phyloP scores from a whole-genome alignment of 768 basidiomycete species.

The Russula ochroleuca region DNA sequence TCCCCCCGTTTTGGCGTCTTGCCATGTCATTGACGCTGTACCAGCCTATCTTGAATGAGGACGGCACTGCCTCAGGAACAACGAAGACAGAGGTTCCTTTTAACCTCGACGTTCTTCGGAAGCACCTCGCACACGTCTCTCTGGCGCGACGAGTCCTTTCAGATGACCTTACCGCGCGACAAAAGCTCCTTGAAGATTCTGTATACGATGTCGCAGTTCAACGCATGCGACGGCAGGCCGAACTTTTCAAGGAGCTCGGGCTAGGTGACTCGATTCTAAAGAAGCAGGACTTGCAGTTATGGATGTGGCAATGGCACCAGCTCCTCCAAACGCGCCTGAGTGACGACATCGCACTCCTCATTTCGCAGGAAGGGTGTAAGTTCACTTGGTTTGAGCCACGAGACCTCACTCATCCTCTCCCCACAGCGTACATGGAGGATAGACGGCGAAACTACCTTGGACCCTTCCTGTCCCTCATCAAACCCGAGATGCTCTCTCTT shows the following conservation, averaged over 20 bases:
- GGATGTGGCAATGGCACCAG: conserved; percentile 87
- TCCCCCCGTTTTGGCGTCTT: conserved; percentile 5
- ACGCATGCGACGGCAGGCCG: conserved; percentile 60
- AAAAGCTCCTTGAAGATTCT: conserved; percentile 78
- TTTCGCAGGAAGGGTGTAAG: conserved; percentile 35
- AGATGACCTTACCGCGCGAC: conserved; percentile 66
- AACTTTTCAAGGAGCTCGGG: conserved; percentile 55
- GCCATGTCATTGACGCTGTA: background rate
- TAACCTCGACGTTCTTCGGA: conserved; percentile 67
- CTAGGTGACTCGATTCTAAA: conserved; percentile 45
- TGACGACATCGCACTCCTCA: conserved; percentile 48
- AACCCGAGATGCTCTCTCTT: conserved; percentile 74
- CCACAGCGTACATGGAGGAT: background rate
- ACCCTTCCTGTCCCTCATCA: conserved; percentile 73
- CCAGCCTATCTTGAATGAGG: conserved; percentile 22
- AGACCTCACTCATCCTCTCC: background rate
- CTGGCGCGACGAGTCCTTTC: conserved; percentile 60
- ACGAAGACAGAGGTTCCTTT: conserved; percentile 50
- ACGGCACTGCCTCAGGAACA: conserved; percentile 28
- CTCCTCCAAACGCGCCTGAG: conserved; percentile 50
- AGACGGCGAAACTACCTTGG: conserved; percentile 36
- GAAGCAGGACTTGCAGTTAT: conserved; percentile 52
- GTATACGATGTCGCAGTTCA: conserved; percentile 79
- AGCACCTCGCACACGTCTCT: conserved; percentile 59
- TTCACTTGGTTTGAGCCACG: background rate